Percentiles rank a stretch among this genome's conserved stretches.
Conservation (phyloP, 768 basidiomycete species). For the Rhodotorula taiwanensis region DNA sequence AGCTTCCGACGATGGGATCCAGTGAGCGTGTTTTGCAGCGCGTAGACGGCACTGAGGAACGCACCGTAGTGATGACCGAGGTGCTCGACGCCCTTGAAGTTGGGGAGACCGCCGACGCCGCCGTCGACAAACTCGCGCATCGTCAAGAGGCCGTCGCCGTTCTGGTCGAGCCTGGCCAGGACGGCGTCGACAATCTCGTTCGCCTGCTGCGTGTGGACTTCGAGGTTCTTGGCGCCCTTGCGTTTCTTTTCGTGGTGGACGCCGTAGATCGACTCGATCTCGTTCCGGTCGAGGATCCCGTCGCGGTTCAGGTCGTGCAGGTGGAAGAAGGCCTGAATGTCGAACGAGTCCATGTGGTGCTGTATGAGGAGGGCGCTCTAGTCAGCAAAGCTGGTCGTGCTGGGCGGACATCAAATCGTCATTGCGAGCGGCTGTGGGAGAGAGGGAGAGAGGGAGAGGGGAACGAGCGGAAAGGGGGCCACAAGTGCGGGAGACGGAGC, state of each 20-base stretch:
- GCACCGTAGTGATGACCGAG: slow-evolving; percentile 91
- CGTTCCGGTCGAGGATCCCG: slow-evolving; percentile 71
- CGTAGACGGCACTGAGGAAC: background rate
- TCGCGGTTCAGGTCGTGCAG: slow-evolving; percentile 89
- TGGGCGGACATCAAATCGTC: background rate
- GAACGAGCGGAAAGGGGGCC: background rate
- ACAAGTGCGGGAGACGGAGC: slow-evolving; percentile 45
- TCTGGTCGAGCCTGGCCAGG: slow-evolving; percentile 62
- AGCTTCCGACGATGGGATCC: background rate
- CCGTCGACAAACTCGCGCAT: slow-evolving; percentile 62
- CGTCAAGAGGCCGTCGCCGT: slow-evolving; percentile 63
- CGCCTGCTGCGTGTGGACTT: slow-evolving; percentile 37
- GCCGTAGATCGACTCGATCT: slow-evolving; percentile 93
- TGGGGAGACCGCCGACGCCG: slow-evolving; percentile 70
- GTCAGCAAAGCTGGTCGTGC: background rate
- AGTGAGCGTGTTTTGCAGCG: background rate
- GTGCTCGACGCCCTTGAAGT: slow-evolving; percentile 73
- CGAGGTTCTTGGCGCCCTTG: slow-evolving; percentile 29
- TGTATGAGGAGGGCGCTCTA: background rate
- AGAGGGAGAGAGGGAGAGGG: background rate
- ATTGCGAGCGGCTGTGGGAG: too few relatives aligned
- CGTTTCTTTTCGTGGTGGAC: slow-evolving; percentile 50
- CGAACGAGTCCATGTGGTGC: slow-evolving; percentile 47
- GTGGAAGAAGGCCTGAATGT: slow-evolving; percentile 74
- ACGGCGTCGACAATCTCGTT: slow-evolving; percentile 67